A percentile compares a stretch with the other conserved stretches of the same genome.
Evolutionary conservation across 2,329 filamentous ascomycete species (phyloP).

Genomic region (Sarocladiaceae sp.): DNA sequence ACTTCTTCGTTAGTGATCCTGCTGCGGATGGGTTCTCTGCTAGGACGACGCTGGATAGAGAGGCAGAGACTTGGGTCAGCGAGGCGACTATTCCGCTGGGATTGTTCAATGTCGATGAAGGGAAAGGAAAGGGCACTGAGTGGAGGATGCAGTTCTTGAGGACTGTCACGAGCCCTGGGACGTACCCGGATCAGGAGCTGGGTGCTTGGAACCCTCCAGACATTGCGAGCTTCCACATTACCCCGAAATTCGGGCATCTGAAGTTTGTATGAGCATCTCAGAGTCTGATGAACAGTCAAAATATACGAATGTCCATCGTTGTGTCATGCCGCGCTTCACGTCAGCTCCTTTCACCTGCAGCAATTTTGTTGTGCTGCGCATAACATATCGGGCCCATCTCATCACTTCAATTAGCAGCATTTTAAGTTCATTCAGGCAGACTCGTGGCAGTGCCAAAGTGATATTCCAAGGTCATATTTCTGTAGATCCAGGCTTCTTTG

Average conservation of each 20-base stretch:
- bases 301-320: too few species aligned
- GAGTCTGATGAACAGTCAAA: neutral
- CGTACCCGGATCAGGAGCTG: conserved; percentile 38
- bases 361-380: too few species aligned
- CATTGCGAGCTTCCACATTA: conserved; percentile 44
- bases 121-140: conserved; percentile 35
- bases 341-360: too few species aligned
- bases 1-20: conserved; percentile 36
- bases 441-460: too few species aligned
- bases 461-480: neutral
- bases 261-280: conserved; percentile 26
- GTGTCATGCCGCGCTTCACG: too few species aligned
- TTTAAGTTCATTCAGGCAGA: too few species aligned
- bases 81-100: conserved; percentile 38
- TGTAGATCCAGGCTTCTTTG: too few species aligned
- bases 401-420: too few species aligned
- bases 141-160: conserved; percentile 53
- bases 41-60: conserved; percentile 32
- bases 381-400: too few species aligned
- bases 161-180: conserved; percentile 36
- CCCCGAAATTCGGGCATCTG: conserved; percentile 39
- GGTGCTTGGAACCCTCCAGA: conserved; percentile 43
- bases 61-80: conserved; percentile 35
- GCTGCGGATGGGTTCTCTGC: conserved; percentile 36
- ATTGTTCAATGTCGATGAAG: conserved; percentile 43